Base-by-base conservation (phyloP, 352 stramenopile genomes). In the Phytopythium vexans region DNA sequence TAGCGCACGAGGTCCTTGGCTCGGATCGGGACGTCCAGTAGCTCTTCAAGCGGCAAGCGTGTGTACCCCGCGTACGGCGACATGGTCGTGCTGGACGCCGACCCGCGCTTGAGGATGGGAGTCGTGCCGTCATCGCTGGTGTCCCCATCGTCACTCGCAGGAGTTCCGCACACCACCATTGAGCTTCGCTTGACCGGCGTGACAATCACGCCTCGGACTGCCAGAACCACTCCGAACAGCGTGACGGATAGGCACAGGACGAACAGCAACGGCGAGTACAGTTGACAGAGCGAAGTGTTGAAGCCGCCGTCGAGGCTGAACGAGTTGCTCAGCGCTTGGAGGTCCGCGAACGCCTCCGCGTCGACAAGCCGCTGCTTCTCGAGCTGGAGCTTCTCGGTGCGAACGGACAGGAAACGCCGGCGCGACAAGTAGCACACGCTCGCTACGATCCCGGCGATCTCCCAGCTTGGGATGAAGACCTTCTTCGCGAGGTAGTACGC, bases 21-120 rank as follows among this genome's bases (percentile, higher is more conserved):
- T 35, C 75, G 75, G 36, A 83, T 82, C 2, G 72, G 68, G 5
- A 70, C 41, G 50, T 80, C 68, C 27, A 83, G 51, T 12, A 82
- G 58, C 54, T 80, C 65, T 58, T 86, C 75, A 2, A 83, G 39
- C 7, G 72, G 63, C 16, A 86, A 56, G 0, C 72, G 65, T 8
- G 57, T 60, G 59, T 86, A 86, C 27, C 67, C 56, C 8, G 63
- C 55, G 41, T 64, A 59, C 10, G 41, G 44, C 4, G 58, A 51
- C 43, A 12, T 44, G 9, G 40, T 44, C 14, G 38, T 37, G 35
- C 31, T 14, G 15, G 21, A 47, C 8, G 41, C 41, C 34, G 41
- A 16, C 41, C 8, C 6, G 27, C 45, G 16, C 32, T 51, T 51
- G 45, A 10, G 4, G 11, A 9, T 14, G 45, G 8, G 33, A n/a